phyloP scores from a whole-genome alignment of 2,329 filamentous ascomycete species.

The Neoascochyta sp. region DNA sequence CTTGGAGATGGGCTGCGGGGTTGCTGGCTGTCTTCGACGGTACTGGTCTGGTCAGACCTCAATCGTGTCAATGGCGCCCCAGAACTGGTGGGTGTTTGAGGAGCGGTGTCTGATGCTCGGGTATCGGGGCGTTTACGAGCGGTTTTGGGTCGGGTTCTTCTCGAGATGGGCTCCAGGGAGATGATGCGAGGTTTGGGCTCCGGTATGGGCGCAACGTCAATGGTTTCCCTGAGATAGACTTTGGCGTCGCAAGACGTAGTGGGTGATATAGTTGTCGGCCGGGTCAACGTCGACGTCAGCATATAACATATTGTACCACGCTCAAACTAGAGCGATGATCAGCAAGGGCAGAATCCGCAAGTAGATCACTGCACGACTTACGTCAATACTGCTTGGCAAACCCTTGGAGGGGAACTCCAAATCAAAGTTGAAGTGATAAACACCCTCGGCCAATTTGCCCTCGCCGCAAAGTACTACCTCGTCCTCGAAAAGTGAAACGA shows the following conservation, averaged over 20 bases:
- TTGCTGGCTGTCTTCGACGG: conserved; percentile 30
- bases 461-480: conserved; percentile 77
- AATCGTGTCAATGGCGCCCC: conserved; percentile 21
- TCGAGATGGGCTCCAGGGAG: conserved; percentile 82
- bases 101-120: conserved; percentile 7
- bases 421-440: conserved; percentile 77
- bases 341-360: conserved; percentile 11
- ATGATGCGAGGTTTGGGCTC: conserved; percentile 77
- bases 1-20: conserved; percentile 47
- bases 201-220: conserved; percentile 75
- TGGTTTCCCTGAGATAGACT: conserved; percentile 72
- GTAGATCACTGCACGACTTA: conserved; percentile 47
- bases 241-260: conserved; percentile 77
- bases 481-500: conserved; percentile 78
- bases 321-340: conserved; percentile 67
- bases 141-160: conserved; percentile 60
- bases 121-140: conserved; percentile 21
- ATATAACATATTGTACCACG: conserved; percentile 89
- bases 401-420: conserved; percentile 65
- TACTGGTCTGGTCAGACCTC: conserved; percentile 21
- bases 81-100: conserved; percentile 12
- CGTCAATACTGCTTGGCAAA: conserved; percentile 90
- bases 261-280: conserved; percentile 80
- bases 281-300: conserved; percentile 82
- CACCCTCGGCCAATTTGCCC: conserved; percentile 67